Evolutionary conservation across 2,329 filamentous ascomycete species (phyloP).

Genomic region (Colletotrichum liaoningense): DNA sequence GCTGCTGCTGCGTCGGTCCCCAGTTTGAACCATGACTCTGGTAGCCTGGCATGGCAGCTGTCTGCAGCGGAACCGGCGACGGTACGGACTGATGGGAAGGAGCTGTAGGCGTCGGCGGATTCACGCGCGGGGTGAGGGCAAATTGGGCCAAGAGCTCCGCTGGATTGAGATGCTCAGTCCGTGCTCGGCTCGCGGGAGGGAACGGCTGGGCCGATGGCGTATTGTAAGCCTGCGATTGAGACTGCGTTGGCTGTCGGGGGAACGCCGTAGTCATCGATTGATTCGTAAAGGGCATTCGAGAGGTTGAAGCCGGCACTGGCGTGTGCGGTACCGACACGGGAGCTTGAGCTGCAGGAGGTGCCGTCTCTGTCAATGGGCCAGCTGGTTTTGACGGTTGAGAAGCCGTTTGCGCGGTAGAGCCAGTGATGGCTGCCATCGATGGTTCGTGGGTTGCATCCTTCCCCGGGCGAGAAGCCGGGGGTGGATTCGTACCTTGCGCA

Average conservation of each 20-base stretch:
- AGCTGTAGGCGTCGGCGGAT: constrained; percentile 25
- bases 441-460: background rate
- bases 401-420: background rate
- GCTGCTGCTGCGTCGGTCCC: constrained; percentile 12
- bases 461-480: background rate
- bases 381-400: background rate
- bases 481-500: background rate
- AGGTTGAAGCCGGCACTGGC: background rate
- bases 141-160: constrained; percentile 31
- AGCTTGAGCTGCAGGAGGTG: background rate
- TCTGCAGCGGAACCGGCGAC: background rate
- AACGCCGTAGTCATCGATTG: constrained; percentile 11
- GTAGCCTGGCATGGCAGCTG: background rate
- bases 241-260: constrained; percentile 6
- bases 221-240: background rate
- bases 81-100: constrained; percentile 20
- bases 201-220: background rate
- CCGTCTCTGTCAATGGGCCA: background rate
- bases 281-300: constrained; percentile 30
- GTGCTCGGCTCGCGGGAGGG: background rate
- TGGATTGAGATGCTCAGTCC: constrained; percentile 30
- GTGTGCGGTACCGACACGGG: constrained; percentile 14
- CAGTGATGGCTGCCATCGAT: background rate
- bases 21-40: constrained; percentile 2
- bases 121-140: constrained; percentile 32